Conservation (phyloP, 1,284 basidiomycete genomes). For the Schizophyllum amplum region DNA sequence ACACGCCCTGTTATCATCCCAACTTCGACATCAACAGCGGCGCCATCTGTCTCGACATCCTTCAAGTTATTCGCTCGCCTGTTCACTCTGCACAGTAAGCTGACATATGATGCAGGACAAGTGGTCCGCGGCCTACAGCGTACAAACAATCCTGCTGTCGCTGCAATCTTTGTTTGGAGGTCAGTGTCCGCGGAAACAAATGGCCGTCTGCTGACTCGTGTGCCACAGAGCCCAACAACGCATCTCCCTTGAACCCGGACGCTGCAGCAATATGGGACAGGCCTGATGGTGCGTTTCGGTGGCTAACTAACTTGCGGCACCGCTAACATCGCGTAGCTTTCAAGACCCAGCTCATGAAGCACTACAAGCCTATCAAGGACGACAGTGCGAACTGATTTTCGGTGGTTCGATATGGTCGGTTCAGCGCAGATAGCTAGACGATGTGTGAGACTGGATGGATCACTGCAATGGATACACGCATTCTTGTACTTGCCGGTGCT, state of each 20-base stretch:
- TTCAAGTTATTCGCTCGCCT: slow-evolving; percentile 48
- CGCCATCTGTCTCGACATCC: slow-evolving; percentile 78
- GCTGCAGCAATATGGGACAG: slow-evolving; percentile 72
- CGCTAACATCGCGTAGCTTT: slow-evolving; percentile 37
- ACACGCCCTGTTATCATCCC: slow-evolving; percentile 79
- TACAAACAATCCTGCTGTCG: slow-evolving; percentile 82
- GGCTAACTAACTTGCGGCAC: neutral
- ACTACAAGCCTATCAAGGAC: slow-evolving; percentile 57
- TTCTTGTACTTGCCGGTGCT: too few relatives aligned
- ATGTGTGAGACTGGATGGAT: too few relatives aligned
- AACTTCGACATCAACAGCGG: slow-evolving; percentile 77
- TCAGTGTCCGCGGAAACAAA: slow-evolving; percentile 23
- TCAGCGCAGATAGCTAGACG: neutral
- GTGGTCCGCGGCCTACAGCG: slow-evolving; percentile 86
- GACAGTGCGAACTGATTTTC: slow-evolving; percentile 28
- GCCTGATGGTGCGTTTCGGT: slow-evolving; percentile 42
- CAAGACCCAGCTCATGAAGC: slow-evolving; percentile 63
- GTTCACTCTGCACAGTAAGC: neutral
- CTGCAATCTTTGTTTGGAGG: slow-evolving; percentile 80
- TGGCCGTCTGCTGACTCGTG: slow-evolving; percentile 3
- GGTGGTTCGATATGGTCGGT: neutral
- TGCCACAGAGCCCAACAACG: slow-evolving; percentile 78
- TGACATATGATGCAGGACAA: slow-evolving; percentile 51
- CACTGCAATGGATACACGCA: too few relatives aligned
- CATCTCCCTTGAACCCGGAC: slow-evolving; percentile 77